Conservation (phyloP, 805 yeast species). For the Hanseniaspora osmophila region DNA sequence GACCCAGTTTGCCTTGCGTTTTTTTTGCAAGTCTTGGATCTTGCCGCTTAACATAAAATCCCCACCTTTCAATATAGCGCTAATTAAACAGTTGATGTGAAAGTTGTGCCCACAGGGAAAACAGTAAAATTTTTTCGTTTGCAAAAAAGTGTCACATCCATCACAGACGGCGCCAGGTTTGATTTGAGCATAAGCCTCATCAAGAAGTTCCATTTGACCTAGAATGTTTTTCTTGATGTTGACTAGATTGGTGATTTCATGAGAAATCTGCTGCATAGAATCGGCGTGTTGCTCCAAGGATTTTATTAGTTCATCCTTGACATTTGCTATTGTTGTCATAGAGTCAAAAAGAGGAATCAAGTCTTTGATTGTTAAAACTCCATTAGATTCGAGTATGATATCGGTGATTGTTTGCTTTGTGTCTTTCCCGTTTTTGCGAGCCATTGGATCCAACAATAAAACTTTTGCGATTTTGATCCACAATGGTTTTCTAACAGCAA, state of each 20-base stretch:
- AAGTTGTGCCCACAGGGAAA: conserved; percentile 87
- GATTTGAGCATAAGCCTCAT: conserved; percentile 46
- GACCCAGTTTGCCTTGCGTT: conserved; percentile 15
- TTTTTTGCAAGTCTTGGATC: conserved; percentile 35
- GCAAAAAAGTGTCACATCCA: conserved; percentile 38
- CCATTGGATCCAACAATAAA: conserved; percentile 11
- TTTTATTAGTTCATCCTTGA: conserved; percentile 69
- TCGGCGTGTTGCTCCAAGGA: conserved; percentile 65
- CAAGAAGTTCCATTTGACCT: conserved; percentile 38
- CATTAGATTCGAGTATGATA: conserved; percentile 31
- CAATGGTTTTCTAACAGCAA: conserved; percentile 45
- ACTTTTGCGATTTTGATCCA: conserved; percentile 49
- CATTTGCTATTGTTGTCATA: conserved; percentile 62
- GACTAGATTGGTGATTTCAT: conserved; percentile 66
- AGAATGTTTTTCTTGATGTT: conserved; percentile 45
- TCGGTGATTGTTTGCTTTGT: conserved; percentile 22
- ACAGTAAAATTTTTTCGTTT: conserved; percentile 57
- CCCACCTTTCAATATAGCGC: conserved; percentile 41
- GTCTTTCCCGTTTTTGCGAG: conserved; percentile 13
- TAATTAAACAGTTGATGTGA: conserved; percentile 78
- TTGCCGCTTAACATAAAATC: conserved; percentile 54
- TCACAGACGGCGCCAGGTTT: conserved; percentile 71
- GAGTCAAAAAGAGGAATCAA: conserved; percentile 76
- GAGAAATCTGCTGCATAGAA: conserved; percentile 47
- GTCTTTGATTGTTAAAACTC: conserved; percentile 57